Conservation (phyloP, 176 grass and related monocot species). For the Raddia distichophylla region DNA sequence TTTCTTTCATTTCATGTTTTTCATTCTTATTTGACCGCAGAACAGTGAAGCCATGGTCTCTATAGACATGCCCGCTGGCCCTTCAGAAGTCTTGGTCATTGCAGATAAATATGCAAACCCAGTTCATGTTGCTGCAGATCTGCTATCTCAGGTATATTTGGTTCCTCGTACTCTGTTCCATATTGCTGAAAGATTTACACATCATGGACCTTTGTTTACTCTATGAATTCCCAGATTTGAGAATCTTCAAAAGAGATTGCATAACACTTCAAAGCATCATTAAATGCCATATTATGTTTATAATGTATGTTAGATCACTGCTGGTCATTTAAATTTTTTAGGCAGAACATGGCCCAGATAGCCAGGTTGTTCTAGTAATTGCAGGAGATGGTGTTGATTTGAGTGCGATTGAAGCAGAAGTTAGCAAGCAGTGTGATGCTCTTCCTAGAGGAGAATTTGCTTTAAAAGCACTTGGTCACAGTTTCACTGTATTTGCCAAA, state of each 20-base stretch:
- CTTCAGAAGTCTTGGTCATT: constrained; percentile 95
- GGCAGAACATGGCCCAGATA: constrained; percentile 98
- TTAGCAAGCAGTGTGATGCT: constrained; percentile 79
- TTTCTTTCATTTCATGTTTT: constrained; percentile 10
- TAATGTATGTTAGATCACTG: constrained; percentile 1
- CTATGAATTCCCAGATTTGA: constrained; percentile 10
- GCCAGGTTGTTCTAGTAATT: constrained; percentile 91
- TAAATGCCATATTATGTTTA: not conserved
- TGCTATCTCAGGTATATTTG: constrained; percentile 84
- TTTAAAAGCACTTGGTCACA: constrained; percentile 92
- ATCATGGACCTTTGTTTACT: constrained; percentile 7
- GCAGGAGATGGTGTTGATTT: constrained; percentile 81
- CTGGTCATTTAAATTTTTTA: constrained; percentile 41
- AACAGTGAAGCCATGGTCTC: constrained; percentile 99
- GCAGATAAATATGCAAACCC: constrained; percentile 83
- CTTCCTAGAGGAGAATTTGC: constrained; percentile 97
- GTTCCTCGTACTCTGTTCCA: constrained; percentile 19
- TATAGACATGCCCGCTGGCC: constrained; percentile 96
- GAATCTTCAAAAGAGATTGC: not conserved
- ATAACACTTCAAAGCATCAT: not conserved
- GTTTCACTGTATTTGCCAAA: constrained; percentile 80
- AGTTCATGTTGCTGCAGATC: constrained; percentile 91
- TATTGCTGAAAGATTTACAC: not conserved
- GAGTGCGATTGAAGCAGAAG: constrained; percentile 72
- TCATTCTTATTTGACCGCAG: constrained; percentile 57